Evolutionary conservation across 176 grass and related monocot species (phyloP).

Genomic region (maize (Zea mays)): Zm-B73-REFERENCE-NAM-5.0 NC_050103.1:145654001-145654500

Average conservation of each 20-base stretch:
- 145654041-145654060: too few relatives aligned
- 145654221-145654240: background rate
- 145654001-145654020: too few relatives aligned
- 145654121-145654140: too few relatives aligned
- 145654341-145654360: background rate
- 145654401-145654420: background rate
- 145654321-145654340: background rate
- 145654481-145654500: constrained; percentile 49
- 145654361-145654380: background rate
- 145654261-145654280: constrained; percentile 29
- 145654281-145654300: constrained; percentile 38
- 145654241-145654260: background rate
- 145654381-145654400: background rate
- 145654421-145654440: background rate
- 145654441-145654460: constrained; percentile 68
- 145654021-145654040: too few relatives aligned
- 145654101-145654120: too few relatives aligned
- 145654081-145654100: too few relatives aligned
- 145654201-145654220: too few relatives aligned
- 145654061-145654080: too few relatives aligned
- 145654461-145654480: constrained; percentile 78
- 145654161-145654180: too few relatives aligned
- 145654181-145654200: too few relatives aligned
- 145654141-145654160: too few relatives aligned
- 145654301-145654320: constrained; percentile 50